These are phyloP conservation scores for Pseudogymnoascus pannorum DNA, from an alignment of 2,329 filamentous ascomycete genomes.

Conservation along the genomic window DNA sequence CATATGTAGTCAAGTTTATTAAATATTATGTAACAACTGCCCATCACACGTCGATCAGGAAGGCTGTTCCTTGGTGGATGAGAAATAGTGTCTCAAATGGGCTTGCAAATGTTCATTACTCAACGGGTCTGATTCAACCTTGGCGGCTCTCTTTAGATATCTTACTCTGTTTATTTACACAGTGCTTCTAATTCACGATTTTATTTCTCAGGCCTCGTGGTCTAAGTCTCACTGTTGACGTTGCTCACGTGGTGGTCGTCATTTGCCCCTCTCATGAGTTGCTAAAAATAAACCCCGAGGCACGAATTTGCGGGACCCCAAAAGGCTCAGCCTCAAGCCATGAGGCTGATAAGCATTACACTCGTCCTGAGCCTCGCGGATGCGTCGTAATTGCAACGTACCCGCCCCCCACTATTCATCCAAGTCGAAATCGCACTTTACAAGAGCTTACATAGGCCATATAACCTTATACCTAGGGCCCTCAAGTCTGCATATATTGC, in stretches of 20 bases:
- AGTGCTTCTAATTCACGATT: no score
- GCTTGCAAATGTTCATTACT: background rate
- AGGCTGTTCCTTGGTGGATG: background rate
- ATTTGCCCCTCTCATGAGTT: background rate
- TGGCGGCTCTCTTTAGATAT: background rate
- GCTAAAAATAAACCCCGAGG: background rate
- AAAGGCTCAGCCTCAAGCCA: background rate
- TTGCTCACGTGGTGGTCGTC: background rate
- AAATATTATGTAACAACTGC: slow-evolving; percentile 3
- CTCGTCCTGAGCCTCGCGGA: background rate
- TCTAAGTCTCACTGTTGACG: background rate
- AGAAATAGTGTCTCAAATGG: background rate
- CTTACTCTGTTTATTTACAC: background rate
- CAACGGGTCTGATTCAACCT: background rate
- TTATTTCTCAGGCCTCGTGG: background rate
- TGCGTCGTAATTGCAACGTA: slow-evolving; percentile 8
- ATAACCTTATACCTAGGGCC: slow-evolving; percentile 5
- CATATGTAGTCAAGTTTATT: background rate
- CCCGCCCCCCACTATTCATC: background rate
- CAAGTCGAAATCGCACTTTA: background rate
- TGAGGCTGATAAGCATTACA: slow-evolving; percentile 2
- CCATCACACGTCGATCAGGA: background rate
- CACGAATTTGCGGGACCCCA: background rate
- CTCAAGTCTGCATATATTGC: background rate
- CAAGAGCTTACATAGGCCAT: slow-evolving; percentile 1